Evolutionary conservation across 768 basidiomycete species (phyloP).

Genomic region (Collybia mongolica): DNA sequence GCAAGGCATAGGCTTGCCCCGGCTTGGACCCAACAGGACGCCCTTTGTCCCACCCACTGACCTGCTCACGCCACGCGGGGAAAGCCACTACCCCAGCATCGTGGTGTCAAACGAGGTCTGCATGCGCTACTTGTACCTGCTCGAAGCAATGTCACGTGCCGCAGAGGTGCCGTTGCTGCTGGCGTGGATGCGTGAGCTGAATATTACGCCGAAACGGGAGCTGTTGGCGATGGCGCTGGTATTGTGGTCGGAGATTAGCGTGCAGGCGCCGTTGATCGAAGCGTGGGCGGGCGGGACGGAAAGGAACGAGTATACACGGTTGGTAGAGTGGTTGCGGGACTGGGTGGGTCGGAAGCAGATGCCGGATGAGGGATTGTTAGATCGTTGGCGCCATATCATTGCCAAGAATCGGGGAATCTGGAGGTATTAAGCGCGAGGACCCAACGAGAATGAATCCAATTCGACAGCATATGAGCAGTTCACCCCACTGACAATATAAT

Average conservation of each 20-base stretch:
- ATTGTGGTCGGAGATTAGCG: constrained; percentile 70
- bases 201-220: constrained; percentile 46
- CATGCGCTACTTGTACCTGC: constrained; percentile 56
- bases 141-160: constrained; percentile 48
- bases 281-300: constrained; percentile 30
- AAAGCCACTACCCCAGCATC: constrained; percentile 23
- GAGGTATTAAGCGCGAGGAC: background rate
- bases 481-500: no score
- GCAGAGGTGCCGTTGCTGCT: constrained; percentile 65
- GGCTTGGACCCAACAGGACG: constrained; percentile 9
- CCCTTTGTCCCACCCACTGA: constrained; percentile 24
- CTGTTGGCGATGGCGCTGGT: constrained; percentile 64
- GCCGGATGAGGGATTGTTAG: constrained; percentile 37
- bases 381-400: constrained; percentile 26
- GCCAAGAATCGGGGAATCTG: background rate
- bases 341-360: constrained; percentile 54
- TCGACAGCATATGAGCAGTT: no score
- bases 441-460: no score
- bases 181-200: constrained; percentile 71
- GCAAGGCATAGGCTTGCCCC: constrained; percentile 7
- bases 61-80: constrained; percentile 16
- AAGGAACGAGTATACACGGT: constrained; percentile 39
- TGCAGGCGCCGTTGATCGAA: constrained; percentile 60
- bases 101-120: constrained; percentile 53
- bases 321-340: constrained; percentile 51